These are phyloP conservation scores for Yarrowia galli DNA, from an alignment of 1,139 yeast species.

Conservation along the genomic window DNA sequence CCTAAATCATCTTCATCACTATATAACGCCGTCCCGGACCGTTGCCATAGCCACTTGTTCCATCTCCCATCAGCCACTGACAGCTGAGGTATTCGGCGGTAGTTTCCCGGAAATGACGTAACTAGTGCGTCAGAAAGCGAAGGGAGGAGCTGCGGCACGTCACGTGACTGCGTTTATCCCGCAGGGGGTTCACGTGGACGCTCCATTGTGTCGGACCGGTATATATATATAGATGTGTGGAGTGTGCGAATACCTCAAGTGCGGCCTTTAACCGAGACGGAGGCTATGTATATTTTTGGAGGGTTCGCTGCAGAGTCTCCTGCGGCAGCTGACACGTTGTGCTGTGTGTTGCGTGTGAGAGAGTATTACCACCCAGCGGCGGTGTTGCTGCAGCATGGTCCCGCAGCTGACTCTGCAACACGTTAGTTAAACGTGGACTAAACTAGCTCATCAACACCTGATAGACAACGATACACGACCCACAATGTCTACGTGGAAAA, in stretches of 20 bases:
- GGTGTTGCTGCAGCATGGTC: conserved; percentile 24
- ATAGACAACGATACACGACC: conserved; percentile 25
- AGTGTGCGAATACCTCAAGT: neutral
- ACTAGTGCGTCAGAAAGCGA: too few relatives aligned
- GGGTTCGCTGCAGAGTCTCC: conserved; percentile 4
- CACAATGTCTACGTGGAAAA: conserved; percentile 34
- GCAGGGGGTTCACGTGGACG: conserved; percentile 30
- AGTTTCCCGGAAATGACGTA: conserved; percentile 9
- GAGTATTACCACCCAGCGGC: conserved; percentile 19
- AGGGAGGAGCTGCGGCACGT: conserved; percentile 11
- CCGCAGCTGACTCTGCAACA: conserved; percentile 35
- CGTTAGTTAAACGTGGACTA: conserved; percentile 34
- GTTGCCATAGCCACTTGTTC: too few relatives aligned
- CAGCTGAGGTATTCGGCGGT: neutral
- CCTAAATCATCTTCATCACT: neutral
- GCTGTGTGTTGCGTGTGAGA: conserved; percentile 26
- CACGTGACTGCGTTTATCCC: conserved; percentile 17
- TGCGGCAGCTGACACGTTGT: conserved; percentile 33
- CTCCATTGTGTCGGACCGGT: too few relatives aligned
- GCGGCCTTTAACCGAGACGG: conserved; percentile 5
- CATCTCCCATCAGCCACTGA: too few relatives aligned
- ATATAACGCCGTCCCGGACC: too few relatives aligned
- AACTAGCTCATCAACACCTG: conserved; percentile 34
- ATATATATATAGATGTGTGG: neutral
- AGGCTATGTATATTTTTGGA: neutral